Base-by-base conservation (phyloP, 2,329 filamentous ascomycete species). In the Neophaeococcomyces aloes region DNA sequence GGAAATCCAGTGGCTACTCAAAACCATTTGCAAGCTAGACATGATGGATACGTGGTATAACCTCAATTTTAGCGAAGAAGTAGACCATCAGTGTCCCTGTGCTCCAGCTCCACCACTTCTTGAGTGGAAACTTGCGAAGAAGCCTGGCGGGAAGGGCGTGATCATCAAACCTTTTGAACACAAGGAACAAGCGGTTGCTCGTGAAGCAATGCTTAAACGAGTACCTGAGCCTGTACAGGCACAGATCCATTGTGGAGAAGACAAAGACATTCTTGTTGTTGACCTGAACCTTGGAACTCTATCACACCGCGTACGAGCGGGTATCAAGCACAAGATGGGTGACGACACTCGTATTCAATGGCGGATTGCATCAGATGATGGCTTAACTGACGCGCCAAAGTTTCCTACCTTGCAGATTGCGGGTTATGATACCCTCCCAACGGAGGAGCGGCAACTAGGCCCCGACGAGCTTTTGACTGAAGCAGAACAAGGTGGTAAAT, bases 151-250 rank as follows among this genome's bases (percentile, higher is more conserved):
- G 35, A 48, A 47, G 35, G 56, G 51, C 33, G 56, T 56, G 4
- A 48, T 46, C 11, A 47, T 70, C 15, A 60, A 59, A 11, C 64
- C 71, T 1, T 69, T 68, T 38, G 76, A 78, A 53, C 66, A 78
- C 49, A 65, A 68, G 0, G 55, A 65, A 44, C 63, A 68, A 47
- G 73, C 74, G 23, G 68, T 66, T 2, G 45, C 56, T 0, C 76
- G 69, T 48, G 76, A 79, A 52, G 62, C 64, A 29, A 60, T 61
- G 1, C 54, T 75, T 8, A 78, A 78, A 51, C 56, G 56, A 14
- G 61, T 68, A 10, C 68, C 72, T 2, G 39, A 59, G 0, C 56
- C 67, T 2, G 68, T 72, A 34, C 48, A 65, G 14, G 60, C 62
- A 19, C 49, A 53, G 27, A 51, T 64, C 37, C 54, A 60, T 29